These are phyloP conservation scores for Globisporangium orthogonon DNA, from an alignment of 352 stramenopile genomes.

Conservation along the genomic window DNA sequence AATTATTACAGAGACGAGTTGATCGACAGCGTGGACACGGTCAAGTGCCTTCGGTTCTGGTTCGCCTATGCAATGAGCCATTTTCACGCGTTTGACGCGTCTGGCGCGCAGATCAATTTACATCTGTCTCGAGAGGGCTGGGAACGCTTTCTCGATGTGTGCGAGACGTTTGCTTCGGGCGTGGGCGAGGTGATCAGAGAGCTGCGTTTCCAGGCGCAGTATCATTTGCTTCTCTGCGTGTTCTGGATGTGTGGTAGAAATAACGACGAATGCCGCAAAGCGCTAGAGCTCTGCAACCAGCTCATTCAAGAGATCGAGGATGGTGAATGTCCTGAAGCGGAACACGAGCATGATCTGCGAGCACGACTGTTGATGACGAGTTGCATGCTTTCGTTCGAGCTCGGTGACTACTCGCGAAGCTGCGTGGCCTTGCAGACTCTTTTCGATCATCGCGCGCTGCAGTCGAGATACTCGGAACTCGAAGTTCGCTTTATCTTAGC, in stretches of 20 bases:
- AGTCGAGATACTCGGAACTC: slow-evolving; percentile 19
- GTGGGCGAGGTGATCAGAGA: slow-evolving; percentile 9
- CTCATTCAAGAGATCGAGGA: slow-evolving; percentile 8
- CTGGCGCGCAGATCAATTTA: slow-evolving; percentile 35
- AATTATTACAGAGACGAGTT: background rate
- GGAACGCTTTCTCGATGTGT: slow-evolving; percentile 24
- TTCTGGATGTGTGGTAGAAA: slow-evolving; percentile 25
- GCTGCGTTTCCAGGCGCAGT: slow-evolving; percentile 23
- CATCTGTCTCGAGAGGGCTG: slow-evolving; percentile 32
- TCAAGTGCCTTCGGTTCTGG: slow-evolving; percentile 41
- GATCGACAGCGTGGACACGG: background rate
- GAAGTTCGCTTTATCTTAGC: slow-evolving; percentile 31
- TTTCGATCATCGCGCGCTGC: slow-evolving; percentile 4
- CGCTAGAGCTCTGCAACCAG: background rate
- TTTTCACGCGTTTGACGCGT: slow-evolving; percentile 43
- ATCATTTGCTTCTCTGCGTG: slow-evolving; percentile 31
- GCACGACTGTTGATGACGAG: slow-evolving; percentile 34
- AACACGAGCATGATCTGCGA: background rate
- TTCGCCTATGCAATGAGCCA: slow-evolving; percentile 47
- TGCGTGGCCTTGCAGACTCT: slow-evolving; percentile 19
- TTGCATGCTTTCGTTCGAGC: slow-evolving; percentile 36
- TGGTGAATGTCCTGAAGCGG: background rate
- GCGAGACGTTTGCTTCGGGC: background rate
- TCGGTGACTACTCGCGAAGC: slow-evolving; percentile 10
- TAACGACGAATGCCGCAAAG: slow-evolving; percentile 12